phyloP scores from a whole-genome alignment of 768 basidiomycete genomes.

The Tephrocybe sp. region DNA sequence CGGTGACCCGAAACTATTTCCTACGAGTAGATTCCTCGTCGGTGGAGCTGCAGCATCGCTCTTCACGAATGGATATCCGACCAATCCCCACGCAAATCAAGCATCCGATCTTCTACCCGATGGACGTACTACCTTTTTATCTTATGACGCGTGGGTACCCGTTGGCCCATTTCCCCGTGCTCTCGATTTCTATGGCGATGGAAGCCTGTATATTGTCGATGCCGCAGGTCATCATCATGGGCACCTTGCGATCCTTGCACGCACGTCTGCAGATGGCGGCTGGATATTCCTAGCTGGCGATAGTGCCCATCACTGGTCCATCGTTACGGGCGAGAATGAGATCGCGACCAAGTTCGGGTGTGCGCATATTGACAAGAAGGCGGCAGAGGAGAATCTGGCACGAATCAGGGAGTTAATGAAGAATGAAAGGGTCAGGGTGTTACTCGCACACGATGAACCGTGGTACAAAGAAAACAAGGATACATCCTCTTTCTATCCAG shows the following conservation, averaged over 20 bases:
- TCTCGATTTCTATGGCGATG: conserved; percentile 53
- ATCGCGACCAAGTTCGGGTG: conserved; percentile 37
- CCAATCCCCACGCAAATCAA: conserved; percentile 2
- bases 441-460: conserved; percentile 50
- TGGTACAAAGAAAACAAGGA: conserved; percentile 50
- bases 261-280: conserved; percentile 47
- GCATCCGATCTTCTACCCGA: conserved; percentile 11
- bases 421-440: conserved; percentile 38
- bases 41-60: conserved; percentile 35
- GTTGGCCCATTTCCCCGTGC: conserved; percentile 32
- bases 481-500: conserved; percentile 40
- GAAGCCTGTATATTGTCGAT: conserved; percentile 54
- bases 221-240: conserved; percentile 54
- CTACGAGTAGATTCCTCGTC: conserved; percentile 44
- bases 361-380: conserved; percentile 39
- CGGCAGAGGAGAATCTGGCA: conserved; percentile 39
- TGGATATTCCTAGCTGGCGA: conserved; percentile 58
- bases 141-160: conserved; percentile 4
- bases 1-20: conserved; percentile 45
- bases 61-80: conserved; percentile 21
- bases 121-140: conserved; percentile 11
- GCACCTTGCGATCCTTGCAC: conserved; percentile 50
- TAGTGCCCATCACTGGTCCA: conserved; percentile 49
- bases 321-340: conserved; percentile 41
- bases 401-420: conserved; percentile 29